Base-by-base conservation (phyloP, 208 protist genomes). In the Acanthamoeba healyi region DNA sequence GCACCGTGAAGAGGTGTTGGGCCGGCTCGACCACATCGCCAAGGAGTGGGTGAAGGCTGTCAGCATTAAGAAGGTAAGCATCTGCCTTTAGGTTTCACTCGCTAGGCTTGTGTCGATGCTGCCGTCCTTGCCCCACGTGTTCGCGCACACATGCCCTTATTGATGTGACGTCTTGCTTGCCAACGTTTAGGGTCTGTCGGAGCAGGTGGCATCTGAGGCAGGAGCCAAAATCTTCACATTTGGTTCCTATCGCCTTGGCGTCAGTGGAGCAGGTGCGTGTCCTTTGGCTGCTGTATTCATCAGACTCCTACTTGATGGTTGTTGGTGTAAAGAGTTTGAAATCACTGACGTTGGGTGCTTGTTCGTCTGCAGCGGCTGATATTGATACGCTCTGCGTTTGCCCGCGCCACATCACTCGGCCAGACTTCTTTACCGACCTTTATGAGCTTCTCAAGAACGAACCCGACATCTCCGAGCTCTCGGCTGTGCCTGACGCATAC, bases 211-310 rank as follows among this genome's bases (percentile, higher is more conserved):
- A 2, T 40, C 72, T 36, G 96, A 98, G 93, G 97, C 98, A 24
- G 98, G 98, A 72, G 98, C 98, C 36, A 98, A 98, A 49, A 98
- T 99, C 94, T 99, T 99, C 91, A 99, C 99, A 22, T 99, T 99
- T 49, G 99, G 99, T 22, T 99, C 99, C 7, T 99, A 99, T 96
- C 98, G 99, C n/a, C 98, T 99, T 79, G 99, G 99, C 92, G 99
- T 99, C 14, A 98, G 99, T 96, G 98, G 97, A 15, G 97, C 97
- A 84, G 94, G 94, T 56, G 29, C 44, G 4, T 49, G 44, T 49
- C 44, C 44, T 49, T 12, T 49, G 9, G 4, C 44, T 49, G 9
- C 19, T 14, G 10, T 14, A 32, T 74, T 26, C 17, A 61, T 26
- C 24, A 61, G 54, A 24, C 54, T 61, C 54, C 17, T 14, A 61